phyloP scores from a whole-genome alignment of 1,284 basidiomycete genomes.

The Rhodotorula sp. region DNA sequence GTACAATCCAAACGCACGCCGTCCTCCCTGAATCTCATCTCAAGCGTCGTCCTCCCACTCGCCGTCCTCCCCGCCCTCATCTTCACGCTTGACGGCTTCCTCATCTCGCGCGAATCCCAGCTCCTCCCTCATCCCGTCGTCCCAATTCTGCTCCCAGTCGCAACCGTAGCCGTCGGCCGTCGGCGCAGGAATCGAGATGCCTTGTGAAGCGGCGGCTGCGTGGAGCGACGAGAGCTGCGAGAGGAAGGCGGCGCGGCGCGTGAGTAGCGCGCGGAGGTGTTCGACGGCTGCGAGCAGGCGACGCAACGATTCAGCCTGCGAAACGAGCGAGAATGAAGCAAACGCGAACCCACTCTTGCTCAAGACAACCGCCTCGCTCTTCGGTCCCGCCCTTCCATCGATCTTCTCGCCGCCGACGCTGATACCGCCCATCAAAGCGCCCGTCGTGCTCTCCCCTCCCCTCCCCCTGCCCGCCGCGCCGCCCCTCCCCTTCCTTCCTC shows the following conservation, averaged over 20 bases:
- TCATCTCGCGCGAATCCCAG: neutral
- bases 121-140: slow-evolving; percentile 9
- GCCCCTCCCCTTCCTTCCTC: slow-evolving; percentile 54
- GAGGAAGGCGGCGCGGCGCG: slow-evolving; percentile 59
- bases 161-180: neutral
- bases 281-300: slow-evolving; percentile 66
- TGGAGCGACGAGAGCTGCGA: slow-evolving; percentile 56
- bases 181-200: neutral
- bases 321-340: slow-evolving; percentile 11
- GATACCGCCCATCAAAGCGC: slow-evolving; percentile 42
- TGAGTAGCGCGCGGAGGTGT: slow-evolving; percentile 65
- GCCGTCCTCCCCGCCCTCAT: neutral
- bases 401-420: slow-evolving; percentile 60
- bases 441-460: slow-evolving; percentile 19
- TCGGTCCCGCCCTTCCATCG: slow-evolving; percentile 75
- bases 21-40: too few species aligned
- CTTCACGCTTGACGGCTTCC: neutral
- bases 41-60: neutral
- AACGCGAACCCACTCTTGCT: slow-evolving; percentile 64
- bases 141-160: slow-evolving; percentile 27
- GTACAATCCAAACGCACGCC: too few species aligned
- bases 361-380: slow-evolving; percentile 79
- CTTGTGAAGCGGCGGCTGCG: neutral
- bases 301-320: slow-evolving; percentile 3
- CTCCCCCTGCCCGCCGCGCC: slow-evolving; percentile 1